Conservation (phyloP, 2,329 filamentous ascomycete species). For the Xylaria sp. region DNA sequence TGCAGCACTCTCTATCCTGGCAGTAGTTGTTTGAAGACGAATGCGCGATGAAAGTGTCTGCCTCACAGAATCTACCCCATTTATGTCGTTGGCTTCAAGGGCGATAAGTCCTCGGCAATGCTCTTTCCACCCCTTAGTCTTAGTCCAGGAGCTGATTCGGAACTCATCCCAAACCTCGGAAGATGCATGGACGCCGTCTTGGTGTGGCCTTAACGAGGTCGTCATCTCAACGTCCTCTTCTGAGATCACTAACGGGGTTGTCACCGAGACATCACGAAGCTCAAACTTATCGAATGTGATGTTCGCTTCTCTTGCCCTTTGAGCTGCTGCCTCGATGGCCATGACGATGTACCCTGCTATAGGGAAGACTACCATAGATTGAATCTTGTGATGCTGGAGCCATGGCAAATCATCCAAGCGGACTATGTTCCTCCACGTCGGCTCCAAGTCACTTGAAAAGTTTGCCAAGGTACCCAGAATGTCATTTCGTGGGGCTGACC, state of each 20-base stretch:
- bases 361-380: slow-evolving; percentile 61
- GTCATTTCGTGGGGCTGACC: slow-evolving; percentile 49
- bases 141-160: slow-evolving; percentile 59
- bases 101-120: slow-evolving; percentile 61
- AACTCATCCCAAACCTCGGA: slow-evolving; percentile 62
- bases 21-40: slow-evolving; percentile 41
- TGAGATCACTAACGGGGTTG: slow-evolving; percentile 53
- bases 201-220: slow-evolving; percentile 51
- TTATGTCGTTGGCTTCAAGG: slow-evolving; percentile 44
- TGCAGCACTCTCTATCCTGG: slow-evolving; percentile 38
- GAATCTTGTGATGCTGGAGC: slow-evolving; percentile 63
- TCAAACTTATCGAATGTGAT: slow-evolving; percentile 50
- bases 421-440: slow-evolving; percentile 56
- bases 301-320: slow-evolving; percentile 41
- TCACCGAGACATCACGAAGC: slow-evolving; percentile 53
- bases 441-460: slow-evolving; percentile 52
- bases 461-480: slow-evolving; percentile 53
- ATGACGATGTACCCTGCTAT: slow-evolving; percentile 59
- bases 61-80: slow-evolving; percentile 49
- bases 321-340: slow-evolving; percentile 54
- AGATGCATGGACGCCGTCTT: slow-evolving; percentile 48
- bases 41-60: slow-evolving; percentile 38
- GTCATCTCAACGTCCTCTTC: slow-evolving; percentile 58
- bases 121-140: slow-evolving; percentile 60
- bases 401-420: slow-evolving; percentile 59